phyloP scores from a whole-genome alignment of 2,329 filamentous ascomycete species.

The Trichoderma asperellum region DNA sequence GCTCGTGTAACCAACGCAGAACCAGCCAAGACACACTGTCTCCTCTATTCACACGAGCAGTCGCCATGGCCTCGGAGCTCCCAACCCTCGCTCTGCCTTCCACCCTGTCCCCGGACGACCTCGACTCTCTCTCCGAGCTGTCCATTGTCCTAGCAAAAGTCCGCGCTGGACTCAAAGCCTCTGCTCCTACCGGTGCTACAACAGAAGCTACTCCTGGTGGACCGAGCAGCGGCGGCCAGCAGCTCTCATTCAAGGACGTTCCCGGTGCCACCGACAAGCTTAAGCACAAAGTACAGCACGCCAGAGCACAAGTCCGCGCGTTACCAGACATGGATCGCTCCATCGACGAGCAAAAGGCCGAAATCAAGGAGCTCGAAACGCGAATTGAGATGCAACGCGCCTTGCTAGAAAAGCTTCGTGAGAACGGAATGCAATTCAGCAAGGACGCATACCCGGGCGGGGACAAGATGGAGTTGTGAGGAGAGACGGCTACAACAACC shows the following conservation, averaged over 20 bases:
- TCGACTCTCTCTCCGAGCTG: constrained; percentile 84
- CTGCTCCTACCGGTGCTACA: constrained; percentile 46
- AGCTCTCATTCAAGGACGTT: constrained; percentile 70
- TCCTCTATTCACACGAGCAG: neutral
- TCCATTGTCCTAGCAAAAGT: constrained; percentile 77
- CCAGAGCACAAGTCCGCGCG: constrained; percentile 65
- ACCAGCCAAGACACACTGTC: neutral
- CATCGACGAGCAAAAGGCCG: constrained; percentile 69
- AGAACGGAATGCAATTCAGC: constrained; percentile 46
- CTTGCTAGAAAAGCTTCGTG: constrained; percentile 58
- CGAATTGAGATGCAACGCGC: constrained; percentile 65
- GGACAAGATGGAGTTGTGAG: constrained; percentile 50
- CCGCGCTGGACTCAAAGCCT: constrained; percentile 53
- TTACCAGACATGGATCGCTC: constrained; percentile 72
- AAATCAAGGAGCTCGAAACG: constrained; percentile 69
- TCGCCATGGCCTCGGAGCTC: constrained; percentile 40
- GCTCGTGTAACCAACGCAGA: neutral
- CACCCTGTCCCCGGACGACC: constrained; percentile 76
- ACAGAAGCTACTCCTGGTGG: constrained; percentile 45
- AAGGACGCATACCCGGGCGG: constrained; percentile 37
- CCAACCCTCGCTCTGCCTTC: constrained; percentile 58
- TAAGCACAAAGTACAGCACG: constrained; percentile 82
- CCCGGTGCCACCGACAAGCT: constrained; percentile 76
- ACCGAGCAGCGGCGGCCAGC: constrained; percentile 42
- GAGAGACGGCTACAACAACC: neutral